These are phyloP conservation scores for Musa troglodytarum DNA, from an alignment of 176 grass and related monocot species.

Conservation along the genomic window DNA sequence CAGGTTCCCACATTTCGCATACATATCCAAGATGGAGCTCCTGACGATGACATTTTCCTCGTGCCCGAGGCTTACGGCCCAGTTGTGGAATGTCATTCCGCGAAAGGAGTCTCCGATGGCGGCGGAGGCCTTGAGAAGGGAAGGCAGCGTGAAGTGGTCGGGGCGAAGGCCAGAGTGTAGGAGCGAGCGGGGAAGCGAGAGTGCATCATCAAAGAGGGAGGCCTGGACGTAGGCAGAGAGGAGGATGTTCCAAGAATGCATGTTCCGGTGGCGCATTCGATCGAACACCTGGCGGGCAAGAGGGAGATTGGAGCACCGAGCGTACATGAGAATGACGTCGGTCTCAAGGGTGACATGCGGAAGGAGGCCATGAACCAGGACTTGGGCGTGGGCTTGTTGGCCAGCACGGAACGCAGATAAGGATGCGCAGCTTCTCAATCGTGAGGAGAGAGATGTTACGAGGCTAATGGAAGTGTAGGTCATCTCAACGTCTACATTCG, in stretches of 20 bases:
- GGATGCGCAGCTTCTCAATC: constrained; percentile 25
- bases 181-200: constrained; percentile 23
- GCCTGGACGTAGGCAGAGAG: constrained; percentile 24
- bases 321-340: constrained; percentile 32
- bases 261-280: constrained; percentile 22
- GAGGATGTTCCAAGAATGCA: constrained; percentile 50
- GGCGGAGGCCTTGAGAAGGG: constrained; percentile 27
- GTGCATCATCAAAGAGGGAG: constrained; percentile 3
- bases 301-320: constrained; percentile 8
- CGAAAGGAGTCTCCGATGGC: constrained; percentile 17
- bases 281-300: constrained; percentile 35
- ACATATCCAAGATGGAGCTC: constrained; percentile 32
- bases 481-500: no score
- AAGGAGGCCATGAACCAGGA: constrained; percentile 12
- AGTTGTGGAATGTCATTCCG: constrained; percentile 26
- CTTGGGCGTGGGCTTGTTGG: constrained; percentile 25
- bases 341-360: constrained; percentile 38
- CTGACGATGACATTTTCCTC: constrained; percentile 28
- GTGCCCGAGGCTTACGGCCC: constrained; percentile 22
- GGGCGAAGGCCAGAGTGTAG: constrained; percentile 23
- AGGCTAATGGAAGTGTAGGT: background rate
- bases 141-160: constrained; percentile 42
- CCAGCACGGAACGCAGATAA: background rate
- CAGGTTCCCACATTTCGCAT: constrained; percentile 27
- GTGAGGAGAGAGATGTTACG: constrained; percentile 18